Evolutionary conservation across 2,329 filamentous ascomycete genomes (phyloP), one percentile per base, ranked within the genome.

Genomic region (Tolypocladium nubicola): DNA sequence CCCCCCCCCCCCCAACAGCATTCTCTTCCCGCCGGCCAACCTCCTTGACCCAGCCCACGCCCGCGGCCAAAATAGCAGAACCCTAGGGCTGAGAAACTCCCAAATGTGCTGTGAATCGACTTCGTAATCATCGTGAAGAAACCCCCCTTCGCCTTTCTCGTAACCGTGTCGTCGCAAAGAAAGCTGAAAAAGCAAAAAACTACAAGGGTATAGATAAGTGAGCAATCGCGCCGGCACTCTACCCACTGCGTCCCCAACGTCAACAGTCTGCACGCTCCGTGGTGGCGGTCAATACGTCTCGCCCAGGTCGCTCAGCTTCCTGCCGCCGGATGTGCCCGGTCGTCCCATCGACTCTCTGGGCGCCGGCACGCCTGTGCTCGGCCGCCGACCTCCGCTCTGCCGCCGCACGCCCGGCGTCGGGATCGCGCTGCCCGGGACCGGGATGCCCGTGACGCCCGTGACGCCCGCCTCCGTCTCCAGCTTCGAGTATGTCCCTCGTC

Each of bases 401-500:
- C 79, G 72, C 58, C 77, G 70, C 21, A 60, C 58, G 50, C 71
- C 63, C 3, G 79, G 76, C 65, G 76, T 70, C 11, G 79, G 79
- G 21, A 82, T 79, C 21, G 68, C 70, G 62, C 75, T 80, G 11
- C 64, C 64, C 23, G 75, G 74, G 37, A 63, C 63, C 10, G 75
- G 75, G 30, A 78, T 79, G 45, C 70, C 70, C 54, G 68, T 75
- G 13, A 65, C 63, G 21, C 63, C 67, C 23, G 66, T 75, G 13
- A 65, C 63, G 21, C 63, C 67, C 23, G 66, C 69, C 13, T 79
- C 76, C 30, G 70, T 60, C 52, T 81, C 79, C 38, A 74, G 70
- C 59, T 76, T 77, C 49, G 76, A 78, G 61, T 78, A 83, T 2
- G 77, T 82, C 8, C 79, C 78, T 23, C 79, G 73, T 52, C 81